Conservation (phyloP, 2,329 filamentous ascomycete species). For the Alternaria ventricosa region DNA sequence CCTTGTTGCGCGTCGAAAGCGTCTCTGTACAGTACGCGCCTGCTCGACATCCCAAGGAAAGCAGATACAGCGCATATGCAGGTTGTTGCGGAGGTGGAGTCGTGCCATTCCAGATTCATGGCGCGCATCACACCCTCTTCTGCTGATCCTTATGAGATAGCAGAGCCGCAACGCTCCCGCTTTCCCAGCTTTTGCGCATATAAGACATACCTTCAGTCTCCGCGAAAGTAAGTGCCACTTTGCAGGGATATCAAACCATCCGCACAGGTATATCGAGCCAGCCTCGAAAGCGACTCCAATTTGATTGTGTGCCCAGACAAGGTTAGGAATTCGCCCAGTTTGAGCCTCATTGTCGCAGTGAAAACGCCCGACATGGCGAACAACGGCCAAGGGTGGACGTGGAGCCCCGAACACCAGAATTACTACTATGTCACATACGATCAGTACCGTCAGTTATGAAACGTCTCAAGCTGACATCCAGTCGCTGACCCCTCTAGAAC, state of each 20-base stretch:
- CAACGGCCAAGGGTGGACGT: slow-evolving; percentile 3
- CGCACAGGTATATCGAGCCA: no score
- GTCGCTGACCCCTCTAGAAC: not conserved
- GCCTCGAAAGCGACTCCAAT: no score
- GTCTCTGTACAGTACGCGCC: not conserved
- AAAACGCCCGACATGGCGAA: no score
- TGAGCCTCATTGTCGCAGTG: no score
- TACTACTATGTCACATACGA: slow-evolving; percentile 11
- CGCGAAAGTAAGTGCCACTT: no score
- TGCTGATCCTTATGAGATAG: not conserved
- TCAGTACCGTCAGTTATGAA: not conserved
- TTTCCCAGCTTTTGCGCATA: not conserved
- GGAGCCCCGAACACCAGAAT: slow-evolving; percentile 2
- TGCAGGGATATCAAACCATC: no score
- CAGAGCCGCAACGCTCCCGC: slow-evolving; percentile 1
- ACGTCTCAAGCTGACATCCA: not conserved
- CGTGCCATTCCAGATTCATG: not conserved
- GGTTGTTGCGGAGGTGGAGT: not conserved
- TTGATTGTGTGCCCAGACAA: no score
- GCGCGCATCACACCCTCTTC: not conserved
- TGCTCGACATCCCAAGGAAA: not conserved
- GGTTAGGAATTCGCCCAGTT: no score
- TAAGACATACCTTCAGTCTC: not conserved
- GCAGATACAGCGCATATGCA: not conserved
- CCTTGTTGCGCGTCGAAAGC: no score